Evolutionary conservation across 106 monocot species (phyloP).

Genomic region (Dendrobium officinale): DNA sequence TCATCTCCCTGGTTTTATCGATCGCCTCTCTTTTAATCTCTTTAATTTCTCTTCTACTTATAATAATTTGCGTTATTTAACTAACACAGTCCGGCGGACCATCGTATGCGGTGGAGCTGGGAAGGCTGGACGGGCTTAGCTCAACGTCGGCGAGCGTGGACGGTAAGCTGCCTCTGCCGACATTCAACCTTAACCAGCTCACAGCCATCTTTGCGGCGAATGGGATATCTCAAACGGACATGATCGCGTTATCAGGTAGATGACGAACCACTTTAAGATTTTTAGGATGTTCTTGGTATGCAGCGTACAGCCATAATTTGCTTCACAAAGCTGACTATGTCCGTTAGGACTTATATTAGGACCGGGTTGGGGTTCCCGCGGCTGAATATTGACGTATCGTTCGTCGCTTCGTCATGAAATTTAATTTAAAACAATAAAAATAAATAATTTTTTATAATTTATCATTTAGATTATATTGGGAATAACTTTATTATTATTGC

Average conservation of each 20-base stretch:
- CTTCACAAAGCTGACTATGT: too few relatives aligned
- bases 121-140: slow-evolving; percentile 54
- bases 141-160: slow-evolving; percentile 50
- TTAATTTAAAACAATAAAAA: not conserved
- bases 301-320: not conserved
- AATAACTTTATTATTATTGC: too few relatives aligned
- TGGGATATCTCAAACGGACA: slow-evolving; percentile 59
- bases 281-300: not conserved
- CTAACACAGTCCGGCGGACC: slow-evolving; percentile 56
- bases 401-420: not conserved
- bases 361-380: too few relatives aligned
- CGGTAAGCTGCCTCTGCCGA: slow-evolving; percentile 45
- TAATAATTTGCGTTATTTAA: not conserved
- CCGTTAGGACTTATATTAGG: too few relatives aligned
- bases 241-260: slow-evolving; percentile 74
- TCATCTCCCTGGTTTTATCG: slow-evolving; percentile 19
- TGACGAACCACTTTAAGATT: not conserved
- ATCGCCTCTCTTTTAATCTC: not conserved
- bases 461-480: too few relatives aligned
- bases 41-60: not conserved
- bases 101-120: slow-evolving; percentile 56
- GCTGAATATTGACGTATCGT: too few relatives aligned
- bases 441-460: not conserved
- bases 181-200: slow-evolving; percentile 49
- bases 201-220: slow-evolving; percentile 40